phyloP scores from a whole-genome alignment of 805 yeast genomes.

The Starmerella ratchasimensis region DNA sequence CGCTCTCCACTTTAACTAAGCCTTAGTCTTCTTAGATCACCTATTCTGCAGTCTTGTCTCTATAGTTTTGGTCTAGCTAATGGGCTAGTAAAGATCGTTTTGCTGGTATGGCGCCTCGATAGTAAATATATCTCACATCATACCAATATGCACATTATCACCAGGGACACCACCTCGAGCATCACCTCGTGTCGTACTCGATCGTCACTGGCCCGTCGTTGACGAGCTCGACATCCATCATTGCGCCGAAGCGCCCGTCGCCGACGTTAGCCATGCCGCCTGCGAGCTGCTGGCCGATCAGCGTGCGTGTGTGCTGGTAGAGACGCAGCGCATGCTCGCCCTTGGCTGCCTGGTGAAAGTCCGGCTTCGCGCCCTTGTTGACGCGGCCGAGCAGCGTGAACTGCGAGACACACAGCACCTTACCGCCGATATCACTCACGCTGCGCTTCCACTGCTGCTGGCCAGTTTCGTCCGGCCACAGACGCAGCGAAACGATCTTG shows the following conservation, averaged over 20 bases:
- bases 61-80: no score
- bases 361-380: constrained; percentile 88
- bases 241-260: constrained; percentile 89
- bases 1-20: no score
- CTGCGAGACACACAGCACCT: constrained; percentile 78
- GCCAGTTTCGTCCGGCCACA: constrained; percentile 66
- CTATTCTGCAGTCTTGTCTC: no score
- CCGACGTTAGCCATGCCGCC: constrained; percentile 51
- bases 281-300: constrained; percentile 22
- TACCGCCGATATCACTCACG: constrained; percentile 51
- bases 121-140: no score
- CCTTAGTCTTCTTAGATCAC: no score
- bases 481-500: constrained; percentile 49
- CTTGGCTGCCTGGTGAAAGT: constrained; percentile 82
- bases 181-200: constrained; percentile 46
- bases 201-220: constrained; percentile 94
- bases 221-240: constrained; percentile 84
- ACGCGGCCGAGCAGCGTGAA: constrained; percentile 79
- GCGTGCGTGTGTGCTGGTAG: constrained; percentile 35
- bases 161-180: no score
- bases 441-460: constrained; percentile 70
- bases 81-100: no score
- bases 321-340: constrained; percentile 43
- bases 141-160: no score
- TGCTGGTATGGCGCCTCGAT: no score